Percentiles rank a stretch among this genome's conserved stretches.
Evolutionary conservation across 805 yeast species (phyloP).

Genomic region (Nadsonia fulvescens): DNA sequence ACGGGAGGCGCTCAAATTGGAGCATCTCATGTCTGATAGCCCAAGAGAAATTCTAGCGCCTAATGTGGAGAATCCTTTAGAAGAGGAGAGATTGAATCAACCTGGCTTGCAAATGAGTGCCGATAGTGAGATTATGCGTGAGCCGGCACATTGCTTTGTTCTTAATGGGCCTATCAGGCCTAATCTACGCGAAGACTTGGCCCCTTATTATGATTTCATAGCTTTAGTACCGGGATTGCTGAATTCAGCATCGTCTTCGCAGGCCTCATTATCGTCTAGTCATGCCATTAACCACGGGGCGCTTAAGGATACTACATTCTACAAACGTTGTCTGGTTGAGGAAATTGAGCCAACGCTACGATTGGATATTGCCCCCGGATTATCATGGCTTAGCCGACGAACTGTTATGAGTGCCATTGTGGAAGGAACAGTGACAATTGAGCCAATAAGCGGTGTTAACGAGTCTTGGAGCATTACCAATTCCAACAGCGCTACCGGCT

Average conservation of each 20-base stretch:
- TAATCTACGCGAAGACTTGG: constrained; percentile 5
- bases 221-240: constrained; percentile 2
- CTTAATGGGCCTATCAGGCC: constrained; percentile 4
- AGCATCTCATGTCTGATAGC: no score
- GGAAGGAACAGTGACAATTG: constrained; percentile 68
- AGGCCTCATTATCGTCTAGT: constrained; percentile 4
- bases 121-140: no score
- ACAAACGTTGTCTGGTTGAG: constrained; percentile 47
- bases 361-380: constrained; percentile 43
- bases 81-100: no score
- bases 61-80: no score
- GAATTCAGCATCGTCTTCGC: constrained; percentile 1
- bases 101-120: no score
- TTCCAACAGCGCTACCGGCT: no score
- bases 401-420: constrained; percentile 47
- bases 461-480: constrained; percentile 24
- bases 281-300: constrained; percentile 8
- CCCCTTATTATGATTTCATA: constrained; percentile 5
- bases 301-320: constrained; percentile 36
- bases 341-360: constrained; percentile 65
- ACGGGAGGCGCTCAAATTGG: no score
- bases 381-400: constrained; percentile 44
- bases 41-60: no score
- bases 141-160: not conserved
- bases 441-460: constrained; percentile 73